phyloP scores from a whole-genome alignment of 805 yeast species.

The Schizosaccharomyces lindneri region DNA sequence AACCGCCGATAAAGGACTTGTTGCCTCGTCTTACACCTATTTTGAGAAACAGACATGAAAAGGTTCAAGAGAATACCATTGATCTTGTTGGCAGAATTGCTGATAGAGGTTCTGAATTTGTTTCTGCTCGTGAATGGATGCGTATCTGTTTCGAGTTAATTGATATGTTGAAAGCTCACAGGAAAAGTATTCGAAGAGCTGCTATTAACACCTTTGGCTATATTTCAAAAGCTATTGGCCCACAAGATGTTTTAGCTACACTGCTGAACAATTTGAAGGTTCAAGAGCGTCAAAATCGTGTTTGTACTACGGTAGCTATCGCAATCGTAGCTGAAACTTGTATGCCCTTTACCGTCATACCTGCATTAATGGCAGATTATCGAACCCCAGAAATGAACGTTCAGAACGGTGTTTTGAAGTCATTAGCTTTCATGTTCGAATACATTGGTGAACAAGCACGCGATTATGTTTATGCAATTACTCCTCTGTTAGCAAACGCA shows the following conservation, averaged over 20 bases:
- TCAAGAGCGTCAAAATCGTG: constrained; percentile 88
- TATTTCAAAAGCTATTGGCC: constrained; percentile 82
- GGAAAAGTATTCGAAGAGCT: constrained; percentile 49
- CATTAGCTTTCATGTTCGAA: constrained; percentile 76
- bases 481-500: constrained; percentile 70
- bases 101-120: constrained; percentile 48
- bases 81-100: constrained; percentile 65
- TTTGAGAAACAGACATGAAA: constrained; percentile 65
- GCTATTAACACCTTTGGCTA: constrained; percentile 82
- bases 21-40: constrained; percentile 81
- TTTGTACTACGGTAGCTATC: constrained; percentile 92
- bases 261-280: constrained; percentile 62
- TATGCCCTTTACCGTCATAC: constrained; percentile 76
- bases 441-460: constrained; percentile 59
- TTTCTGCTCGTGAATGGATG: constrained; percentile 92
- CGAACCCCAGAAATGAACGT: constrained; percentile 77
- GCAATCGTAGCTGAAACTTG: constrained; percentile 90
- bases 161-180: constrained; percentile 65
- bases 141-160: constrained; percentile 73
- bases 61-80: constrained; percentile 67
- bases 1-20: constrained; percentile 63
- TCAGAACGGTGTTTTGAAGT: constrained; percentile 83
- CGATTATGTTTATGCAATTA: constrained; percentile 58
- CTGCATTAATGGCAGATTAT: constrained; percentile 89
- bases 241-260: constrained; percentile 75